Evolutionary conservation across 805 yeast genomes (phyloP).

Genomic region (Yarrowia sp.): DNA sequence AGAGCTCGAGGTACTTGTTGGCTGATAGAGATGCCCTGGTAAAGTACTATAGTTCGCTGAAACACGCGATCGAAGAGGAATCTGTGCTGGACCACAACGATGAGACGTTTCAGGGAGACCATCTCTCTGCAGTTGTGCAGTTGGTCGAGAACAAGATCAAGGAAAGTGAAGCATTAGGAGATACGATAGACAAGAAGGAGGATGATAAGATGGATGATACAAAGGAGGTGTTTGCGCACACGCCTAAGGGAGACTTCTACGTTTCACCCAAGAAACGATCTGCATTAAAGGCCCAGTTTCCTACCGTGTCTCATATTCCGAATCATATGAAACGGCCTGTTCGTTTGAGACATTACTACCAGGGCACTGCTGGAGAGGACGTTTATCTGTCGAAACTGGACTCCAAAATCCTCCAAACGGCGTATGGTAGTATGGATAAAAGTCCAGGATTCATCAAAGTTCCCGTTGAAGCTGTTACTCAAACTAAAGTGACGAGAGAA

Average conservation of each 20-base stretch:
- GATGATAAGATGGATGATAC: background rate
- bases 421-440: slow-evolving; percentile 15
- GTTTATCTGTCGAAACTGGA: slow-evolving; percentile 14
- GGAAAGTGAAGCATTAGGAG: slow-evolving; percentile 8
- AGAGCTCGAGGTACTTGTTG: slow-evolving; percentile 25
- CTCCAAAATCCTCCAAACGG: slow-evolving; percentile 6
- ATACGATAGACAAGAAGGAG: background rate
- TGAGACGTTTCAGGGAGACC: slow-evolving; percentile 12
- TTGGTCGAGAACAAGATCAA: slow-evolving; percentile 5
- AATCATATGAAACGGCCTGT: slow-evolving; percentile 18
- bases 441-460: background rate
- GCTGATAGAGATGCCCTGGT: slow-evolving; percentile 2
- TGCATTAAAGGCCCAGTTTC: slow-evolving; percentile 24
- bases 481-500: slow-evolving; percentile 8
- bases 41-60: background rate
- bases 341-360: slow-evolving; percentile 16
- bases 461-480: slow-evolving; percentile 6
- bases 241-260: slow-evolving; percentile 20
- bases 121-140: background rate
- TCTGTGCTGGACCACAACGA: slow-evolving; percentile 1
- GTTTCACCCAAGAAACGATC: slow-evolving; percentile 24
- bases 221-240: slow-evolving; percentile 16
- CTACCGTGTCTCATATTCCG: slow-evolving; percentile 23
- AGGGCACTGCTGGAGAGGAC: background rate
- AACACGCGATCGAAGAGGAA: slow-evolving; percentile 4